Base-by-base conservation (phyloP, 148 eudicot genomes). In the Vaccinium vitisidaea region DNA sequence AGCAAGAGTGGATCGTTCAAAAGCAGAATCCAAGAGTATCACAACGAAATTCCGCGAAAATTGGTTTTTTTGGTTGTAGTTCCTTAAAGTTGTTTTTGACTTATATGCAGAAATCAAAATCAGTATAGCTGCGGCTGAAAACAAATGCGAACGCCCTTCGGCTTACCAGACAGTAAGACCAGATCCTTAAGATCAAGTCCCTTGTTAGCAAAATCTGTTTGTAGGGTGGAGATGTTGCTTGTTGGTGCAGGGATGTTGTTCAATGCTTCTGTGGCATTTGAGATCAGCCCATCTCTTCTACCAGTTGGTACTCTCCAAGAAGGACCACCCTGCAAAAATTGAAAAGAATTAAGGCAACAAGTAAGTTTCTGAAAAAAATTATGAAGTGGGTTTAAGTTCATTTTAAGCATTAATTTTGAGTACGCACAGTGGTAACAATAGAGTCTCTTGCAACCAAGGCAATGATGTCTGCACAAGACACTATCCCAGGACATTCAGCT, bases 391-490 rank as follows among this genome's bases (percentile, higher is more conserved):
- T n/a, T n/a, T n/a, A n/a, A n/a, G 53, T 63, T 10, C 0, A 0
- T 10, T 50, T 84, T 9, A 21, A 8, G 27, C 9, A 65, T 19
- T 43, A n/a, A n/a, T n/a, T 86, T 81, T 53, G 32, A n/a, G 9
- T n/a, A 19, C 91, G 86, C 81, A 90, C 92, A 0, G 82, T 87
- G 76, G 75, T 56, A 79, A 80, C 90, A 83, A 91, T 27, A 56
- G 91, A 81, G 82, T 91, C 92, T 81, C 92, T 84, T 46, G 91
- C 88, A 81, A 76, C 84, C 82, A 91, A 85, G 56, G 91, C 80
- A 55, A 89, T 15, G 74, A 82, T 83, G 70, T 91, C 93, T 12
- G 93, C 93, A 79, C 93, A 91, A 30, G 93, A 91, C n/a, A 91
- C 93, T 23, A 85, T 73, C 3, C 93, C 91, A 4, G 91, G 91